Conservation (phyloP, 495 filamentous ascomycete genomes). For the Lepidopterella palustris region DNA sequence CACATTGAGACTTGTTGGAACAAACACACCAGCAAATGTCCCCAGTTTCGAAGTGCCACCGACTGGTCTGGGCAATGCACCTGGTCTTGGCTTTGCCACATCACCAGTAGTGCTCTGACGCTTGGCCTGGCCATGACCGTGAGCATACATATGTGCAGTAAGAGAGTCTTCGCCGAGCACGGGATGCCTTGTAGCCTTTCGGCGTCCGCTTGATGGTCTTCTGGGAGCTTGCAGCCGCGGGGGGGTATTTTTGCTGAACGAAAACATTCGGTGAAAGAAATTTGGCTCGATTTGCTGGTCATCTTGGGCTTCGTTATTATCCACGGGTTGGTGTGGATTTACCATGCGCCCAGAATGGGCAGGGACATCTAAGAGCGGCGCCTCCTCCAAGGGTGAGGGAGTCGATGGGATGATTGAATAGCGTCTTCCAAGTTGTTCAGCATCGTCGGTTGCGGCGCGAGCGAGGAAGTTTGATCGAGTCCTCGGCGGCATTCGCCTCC, state of each 20-base stretch:
- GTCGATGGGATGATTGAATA: constrained; percentile 24
- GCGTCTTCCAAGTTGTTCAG: constrained; percentile 42
- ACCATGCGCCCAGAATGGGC: not conserved
- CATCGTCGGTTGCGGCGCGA: constrained; percentile 51
- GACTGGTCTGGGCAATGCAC: constrained; percentile 40
- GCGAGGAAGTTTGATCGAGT: constrained; percentile 51
- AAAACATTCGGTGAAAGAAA: not conserved
- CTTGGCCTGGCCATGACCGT: constrained; percentile 23
- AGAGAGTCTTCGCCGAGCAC: constrained; percentile 21
- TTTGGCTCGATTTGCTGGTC: not conserved
- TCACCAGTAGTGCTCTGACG: constrained; percentile 31
- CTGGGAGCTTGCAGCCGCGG: not conserved
- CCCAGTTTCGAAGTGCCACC: constrained; percentile 59
- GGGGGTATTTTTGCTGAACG: not conserved
- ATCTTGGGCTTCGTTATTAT: not conserved
- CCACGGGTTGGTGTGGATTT: constrained; percentile 1
- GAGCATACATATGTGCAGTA: constrained; percentile 25
- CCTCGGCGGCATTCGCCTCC: constrained; percentile 27
- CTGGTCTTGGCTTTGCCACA: constrained; percentile 35
- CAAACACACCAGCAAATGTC: constrained; percentile 73
- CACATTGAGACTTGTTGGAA: constrained; percentile 83
- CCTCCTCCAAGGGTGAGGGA: constrained; percentile 21
- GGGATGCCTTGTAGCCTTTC: not conserved
- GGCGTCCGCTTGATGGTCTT: constrained; percentile 2
- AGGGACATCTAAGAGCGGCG: constrained; percentile 8